Evolutionary conservation across 148 eudicot species (phyloP).

Genomic region (Camellia sinensis): DNA sequence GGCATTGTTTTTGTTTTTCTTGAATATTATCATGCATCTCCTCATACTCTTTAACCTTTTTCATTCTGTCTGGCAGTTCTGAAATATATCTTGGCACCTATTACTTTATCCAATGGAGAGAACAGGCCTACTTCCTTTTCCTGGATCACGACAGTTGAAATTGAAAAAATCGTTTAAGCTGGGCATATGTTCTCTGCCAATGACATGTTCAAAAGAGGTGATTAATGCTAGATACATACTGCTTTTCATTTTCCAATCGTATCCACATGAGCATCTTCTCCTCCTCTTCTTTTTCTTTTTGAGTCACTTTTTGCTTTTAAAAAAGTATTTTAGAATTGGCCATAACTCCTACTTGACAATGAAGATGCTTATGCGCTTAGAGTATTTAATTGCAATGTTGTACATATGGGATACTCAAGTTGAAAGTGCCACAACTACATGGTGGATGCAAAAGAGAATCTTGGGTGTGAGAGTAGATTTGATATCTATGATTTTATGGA

Average conservation of each 20-base stretch:
- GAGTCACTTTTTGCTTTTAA: background rate
- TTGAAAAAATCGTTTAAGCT: conserved; percentile 60
- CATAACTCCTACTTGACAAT: background rate
- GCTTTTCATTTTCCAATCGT: background rate
- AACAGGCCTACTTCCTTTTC: conserved; percentile 14
- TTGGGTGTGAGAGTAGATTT: background rate
- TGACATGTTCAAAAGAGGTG: conserved; percentile 67
- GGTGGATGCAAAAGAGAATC: background rate
- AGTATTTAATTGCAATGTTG: background rate
- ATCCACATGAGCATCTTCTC: background rate
- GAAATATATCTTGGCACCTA: conserved; percentile 1
- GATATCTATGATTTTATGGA: background rate
- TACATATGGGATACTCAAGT: background rate
- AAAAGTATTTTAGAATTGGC: background rate
- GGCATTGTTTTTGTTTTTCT: too few relatives aligned
- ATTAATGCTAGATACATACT: background rate
- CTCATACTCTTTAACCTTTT: background rate
- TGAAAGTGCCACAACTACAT: background rate
- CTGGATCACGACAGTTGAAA: conserved; percentile 44
- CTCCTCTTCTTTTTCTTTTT: background rate
- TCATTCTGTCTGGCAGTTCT: conserved; percentile 8
- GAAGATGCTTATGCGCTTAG: background rate
- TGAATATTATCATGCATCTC: background rate
- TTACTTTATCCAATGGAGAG: conserved; percentile 31
- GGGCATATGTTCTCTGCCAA: conserved; percentile 46